Base-by-base conservation (phyloP, 352 stramenopile genomes). In the Phytopythium litorale region DNA sequence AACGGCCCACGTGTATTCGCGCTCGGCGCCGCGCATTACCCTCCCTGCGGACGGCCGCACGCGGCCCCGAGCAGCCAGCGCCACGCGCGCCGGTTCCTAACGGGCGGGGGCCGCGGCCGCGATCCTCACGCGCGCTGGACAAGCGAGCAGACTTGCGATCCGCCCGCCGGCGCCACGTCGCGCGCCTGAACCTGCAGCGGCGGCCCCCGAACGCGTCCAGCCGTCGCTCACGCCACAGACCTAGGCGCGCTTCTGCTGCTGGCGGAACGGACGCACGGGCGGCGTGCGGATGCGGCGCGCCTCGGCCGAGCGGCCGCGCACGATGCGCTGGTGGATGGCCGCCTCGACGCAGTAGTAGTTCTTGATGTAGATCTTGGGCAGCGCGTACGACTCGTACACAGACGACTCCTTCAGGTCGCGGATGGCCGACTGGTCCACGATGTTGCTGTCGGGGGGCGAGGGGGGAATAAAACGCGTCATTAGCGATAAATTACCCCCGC, bases 281-380 rank as follows among this genome's bases (percentile, higher is more conserved):
- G 97, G 92, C 66, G 96, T 92, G 74, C 97, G 94, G 82, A 96
- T 98, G 65, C 89, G 87, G 77, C 97, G 92, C 63, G 78, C 90
- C 69, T 96, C 88, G 28, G 89, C 79, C 71, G 94, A 98, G 75
- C 97, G 94, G 70, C 94, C 97, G 88, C 97, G 96, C 57, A 99
- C 97, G 75, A 99, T 99, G 84, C 97, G 97, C 84, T 99, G 96
- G 89, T 99, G 97, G 63, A 99, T 98, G 60, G 97, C 97, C 54
- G 97, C 97, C 76, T 99, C 97, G 33, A 99, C 96, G 79, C 96
- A 99, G 91, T 99, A 99, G 83, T 99, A 99, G 94, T 99, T 98
- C 96, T 99, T 99, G 75, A 99, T 98, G 92, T 99, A 99, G 68
- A 99, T 96, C 91, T 99, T 99, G 67, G 97, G 97, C 66, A 99